phyloP scores from a whole-genome alignment of 2,329 filamentous ascomycete genomes.

The Alternaria sp. region DNA sequence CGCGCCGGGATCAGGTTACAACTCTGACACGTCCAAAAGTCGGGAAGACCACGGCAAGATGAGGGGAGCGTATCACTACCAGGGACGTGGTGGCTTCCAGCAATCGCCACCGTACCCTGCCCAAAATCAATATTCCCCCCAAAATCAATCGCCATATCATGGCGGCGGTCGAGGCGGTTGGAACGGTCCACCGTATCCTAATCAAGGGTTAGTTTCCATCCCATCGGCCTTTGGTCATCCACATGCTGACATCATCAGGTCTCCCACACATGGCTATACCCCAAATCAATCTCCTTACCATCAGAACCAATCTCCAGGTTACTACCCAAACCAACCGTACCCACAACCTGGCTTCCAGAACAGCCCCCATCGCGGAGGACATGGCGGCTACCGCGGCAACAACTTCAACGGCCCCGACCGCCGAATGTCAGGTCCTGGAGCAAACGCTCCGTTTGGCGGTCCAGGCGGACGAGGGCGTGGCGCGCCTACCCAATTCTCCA shows the following conservation, averaged over 20 bases:
- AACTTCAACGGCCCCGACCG: constrained; percentile 53
- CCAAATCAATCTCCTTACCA: constrained; percentile 61
- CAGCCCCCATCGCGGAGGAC: constrained; percentile 59
- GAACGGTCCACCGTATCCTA: constrained; percentile 53
- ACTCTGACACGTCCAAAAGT: constrained; percentile 39
- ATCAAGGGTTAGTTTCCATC: constrained; percentile 56
- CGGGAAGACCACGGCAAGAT: constrained; percentile 39
- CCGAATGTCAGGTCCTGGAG: constrained; percentile 54
- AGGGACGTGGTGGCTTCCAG: constrained; percentile 54
- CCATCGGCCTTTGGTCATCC: background rate
- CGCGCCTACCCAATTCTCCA: constrained; percentile 62
- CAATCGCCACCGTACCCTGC: constrained; percentile 66
- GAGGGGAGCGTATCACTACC: constrained; percentile 45
- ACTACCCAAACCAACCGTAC: constrained; percentile 61
- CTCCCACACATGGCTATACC: constrained; percentile 64
- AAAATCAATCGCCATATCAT: constrained; percentile 65
- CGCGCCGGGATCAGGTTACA: constrained; percentile 34
- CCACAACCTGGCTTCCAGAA: constrained; percentile 61
- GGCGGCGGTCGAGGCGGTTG: constrained; percentile 61
- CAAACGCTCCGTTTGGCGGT: constrained; percentile 47
- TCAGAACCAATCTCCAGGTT: constrained; percentile 48
- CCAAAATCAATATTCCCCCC: constrained; percentile 67
- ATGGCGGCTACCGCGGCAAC: constrained; percentile 64
- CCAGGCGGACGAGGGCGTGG: constrained; percentile 61
- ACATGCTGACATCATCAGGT: constrained; percentile 44